Percentiles rank a stretch among this genome's conserved stretches.
Conservation (phyloP, 164 flowering plant species). For the Vitis vinifera region ASM3070453v1 NC_081810.1:5050501-5051000, state of each 20-base stretch:
- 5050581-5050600: constrained; percentile 54
- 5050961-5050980: constrained; percentile 50
- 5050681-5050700: constrained; percentile 41
- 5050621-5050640: constrained; percentile 76
- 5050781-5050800: constrained; percentile 53
- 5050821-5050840: constrained; percentile 69
- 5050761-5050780: constrained; percentile 81
- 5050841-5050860: constrained; percentile 61
- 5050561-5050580: constrained; percentile 36
- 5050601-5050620: constrained; percentile 75
- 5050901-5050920: constrained; percentile 17
- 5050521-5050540: constrained; percentile 46
- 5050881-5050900: constrained; percentile 41
- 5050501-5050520: constrained; percentile 45
- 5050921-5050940: constrained; percentile 33
- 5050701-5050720: constrained; percentile 61
- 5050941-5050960: constrained; percentile 21
- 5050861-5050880: constrained; percentile 42
- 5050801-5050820: constrained; percentile 62
- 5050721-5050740: constrained; percentile 59
- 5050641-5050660: constrained; percentile 52
- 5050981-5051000: constrained; percentile 58
- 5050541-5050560: constrained; percentile 51
- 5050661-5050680: constrained; percentile 72
- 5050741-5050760: constrained; percentile 64